Conservation (phyloP, 208 protist species). For the Phytomonas sp. region DNA sequence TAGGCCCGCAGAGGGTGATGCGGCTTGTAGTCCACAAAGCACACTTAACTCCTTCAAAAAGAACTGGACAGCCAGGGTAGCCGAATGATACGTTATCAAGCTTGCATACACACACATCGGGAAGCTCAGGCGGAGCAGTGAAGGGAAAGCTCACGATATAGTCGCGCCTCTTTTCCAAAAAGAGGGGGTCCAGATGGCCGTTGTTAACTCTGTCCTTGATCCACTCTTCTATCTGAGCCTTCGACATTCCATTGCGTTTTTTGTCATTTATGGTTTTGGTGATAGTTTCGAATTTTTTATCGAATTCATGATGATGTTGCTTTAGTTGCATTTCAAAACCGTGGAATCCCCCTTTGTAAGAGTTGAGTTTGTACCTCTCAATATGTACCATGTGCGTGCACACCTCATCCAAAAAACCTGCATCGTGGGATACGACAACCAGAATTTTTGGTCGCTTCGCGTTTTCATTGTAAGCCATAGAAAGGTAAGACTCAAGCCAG, state of each 20-base stretch:
- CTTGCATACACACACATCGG: constrained; percentile 76
- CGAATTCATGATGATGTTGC: constrained; percentile 67
- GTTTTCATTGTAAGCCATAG: constrained; percentile 64
- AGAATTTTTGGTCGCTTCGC: constrained; percentile 84
- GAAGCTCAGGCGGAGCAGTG: constrained; percentile 59
- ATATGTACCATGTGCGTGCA: constrained; percentile 93
- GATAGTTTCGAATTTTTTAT: constrained; percentile 78
- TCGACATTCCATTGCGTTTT: constrained; percentile 85
- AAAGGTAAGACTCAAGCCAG: constrained; percentile 92
- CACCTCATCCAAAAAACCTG: constrained; percentile 92
- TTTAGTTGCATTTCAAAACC: constrained; percentile 67
- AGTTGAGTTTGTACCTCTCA: constrained; percentile 82
- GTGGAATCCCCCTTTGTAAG: constrained; percentile 78
- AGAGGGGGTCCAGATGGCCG: constrained; percentile 51
- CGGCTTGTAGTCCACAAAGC: constrained; percentile 84
- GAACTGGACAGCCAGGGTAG: constrained; percentile 63
- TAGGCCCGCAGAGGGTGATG: constrained; percentile 86
- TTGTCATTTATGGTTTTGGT: constrained; percentile 77
- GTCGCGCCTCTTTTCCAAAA: constrained; percentile 78
- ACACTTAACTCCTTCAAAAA: constrained; percentile 75
- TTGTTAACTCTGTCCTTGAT: constrained; percentile 64
- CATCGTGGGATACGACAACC: constrained; percentile 95
- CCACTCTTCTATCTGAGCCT: constrained; percentile 75
- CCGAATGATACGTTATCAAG: constrained; percentile 78
- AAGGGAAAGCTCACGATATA: constrained; percentile 89